Percentiles rank a stretch among this genome's conserved stretches.
These are phyloP conservation scores for Entomortierella chlamydospora DNA, from an alignment of 192 early-diverging fungal genomes.

Conservation along the genomic window DNA sequence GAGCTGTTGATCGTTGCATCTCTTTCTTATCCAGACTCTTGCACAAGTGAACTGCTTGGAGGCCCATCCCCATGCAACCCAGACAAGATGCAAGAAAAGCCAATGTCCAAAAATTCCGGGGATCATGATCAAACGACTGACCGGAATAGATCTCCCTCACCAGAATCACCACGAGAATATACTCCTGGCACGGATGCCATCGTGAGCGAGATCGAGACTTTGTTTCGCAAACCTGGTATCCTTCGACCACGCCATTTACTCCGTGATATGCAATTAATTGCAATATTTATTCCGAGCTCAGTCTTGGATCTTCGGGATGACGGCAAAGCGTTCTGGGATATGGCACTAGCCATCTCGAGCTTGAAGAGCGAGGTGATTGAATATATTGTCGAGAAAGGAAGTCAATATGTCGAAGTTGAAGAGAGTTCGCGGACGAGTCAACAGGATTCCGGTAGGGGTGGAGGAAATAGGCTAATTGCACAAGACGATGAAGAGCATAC, in stretches of 20 bases:
- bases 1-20: constrained; percentile 55
- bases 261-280: constrained; percentile 56
- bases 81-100: neutral
- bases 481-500: constrained; percentile 43
- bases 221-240: constrained; percentile 37
- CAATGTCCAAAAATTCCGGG: neutral
- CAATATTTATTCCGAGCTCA: constrained; percentile 46
- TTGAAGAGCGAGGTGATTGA: constrained; percentile 52
- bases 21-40: constrained; percentile 50
- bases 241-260: constrained; percentile 45
- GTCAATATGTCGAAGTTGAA: constrained; percentile 36
- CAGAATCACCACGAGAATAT: constrained; percentile 25
- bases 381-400: constrained; percentile 51
- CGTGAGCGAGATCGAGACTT: constrained; percentile 52
- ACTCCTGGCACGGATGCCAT: constrained; percentile 58
- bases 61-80: neutral
- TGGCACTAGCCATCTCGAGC: constrained; percentile 49
- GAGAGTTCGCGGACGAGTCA: constrained; percentile 10
- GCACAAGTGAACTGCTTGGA: neutral
- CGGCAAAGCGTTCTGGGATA: constrained; percentile 60
- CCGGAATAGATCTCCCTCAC: neutral
- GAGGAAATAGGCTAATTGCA: constrained; percentile 16
- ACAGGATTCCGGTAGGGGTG: constrained; percentile 10
- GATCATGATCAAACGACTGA: too few relatives aligned
- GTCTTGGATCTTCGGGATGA: constrained; percentile 55